Evolutionary conservation across 257 asterid genomes (phyloP).

Genomic region (Ocimum tenuiflorum): DNA sequence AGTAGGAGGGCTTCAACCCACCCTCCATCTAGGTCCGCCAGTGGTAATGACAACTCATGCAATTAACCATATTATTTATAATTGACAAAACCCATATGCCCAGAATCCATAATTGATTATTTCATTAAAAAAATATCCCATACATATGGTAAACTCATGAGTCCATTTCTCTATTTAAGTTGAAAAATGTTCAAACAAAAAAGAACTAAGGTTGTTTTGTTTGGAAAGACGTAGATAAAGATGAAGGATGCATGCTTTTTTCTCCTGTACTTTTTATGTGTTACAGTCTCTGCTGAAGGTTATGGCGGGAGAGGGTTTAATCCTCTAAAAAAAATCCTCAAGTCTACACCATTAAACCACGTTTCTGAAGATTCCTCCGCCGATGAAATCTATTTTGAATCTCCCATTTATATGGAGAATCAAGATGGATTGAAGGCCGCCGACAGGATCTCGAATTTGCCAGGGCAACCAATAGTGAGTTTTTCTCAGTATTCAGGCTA

Average conservation of each 20-base stretch:
- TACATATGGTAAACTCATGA: background rate
- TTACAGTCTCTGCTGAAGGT: slow-evolving; percentile 19
- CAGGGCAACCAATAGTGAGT: slow-evolving; percentile 33
- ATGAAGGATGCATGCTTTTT: slow-evolving; percentile 26
- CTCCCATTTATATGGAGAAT: slow-evolving; percentile 14
- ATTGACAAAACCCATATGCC: background rate
- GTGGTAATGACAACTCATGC: background rate
- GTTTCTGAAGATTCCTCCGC: background rate
- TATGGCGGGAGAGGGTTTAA: slow-evolving; percentile 19
- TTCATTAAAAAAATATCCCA: no score
- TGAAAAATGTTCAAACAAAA: no score
- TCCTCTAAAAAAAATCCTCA: slow-evolving; percentile 7
- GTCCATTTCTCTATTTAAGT: no score
- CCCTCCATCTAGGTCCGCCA: no score
- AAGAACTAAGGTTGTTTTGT: no score
- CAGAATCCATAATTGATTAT: background rate
- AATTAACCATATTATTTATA: background rate
- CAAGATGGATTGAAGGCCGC: slow-evolving; percentile 32
- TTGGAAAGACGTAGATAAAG: background rate
- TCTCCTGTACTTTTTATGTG: slow-evolving; percentile 12
- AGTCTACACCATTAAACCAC: background rate
- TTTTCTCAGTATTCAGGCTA: slow-evolving; percentile 39
- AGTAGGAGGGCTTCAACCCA: no score
- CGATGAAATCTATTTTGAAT: background rate
- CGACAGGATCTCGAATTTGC: slow-evolving; percentile 26